Conservation (phyloP, 176 grass and related monocot genomes). For the Dactylis glomerata region DNA sequence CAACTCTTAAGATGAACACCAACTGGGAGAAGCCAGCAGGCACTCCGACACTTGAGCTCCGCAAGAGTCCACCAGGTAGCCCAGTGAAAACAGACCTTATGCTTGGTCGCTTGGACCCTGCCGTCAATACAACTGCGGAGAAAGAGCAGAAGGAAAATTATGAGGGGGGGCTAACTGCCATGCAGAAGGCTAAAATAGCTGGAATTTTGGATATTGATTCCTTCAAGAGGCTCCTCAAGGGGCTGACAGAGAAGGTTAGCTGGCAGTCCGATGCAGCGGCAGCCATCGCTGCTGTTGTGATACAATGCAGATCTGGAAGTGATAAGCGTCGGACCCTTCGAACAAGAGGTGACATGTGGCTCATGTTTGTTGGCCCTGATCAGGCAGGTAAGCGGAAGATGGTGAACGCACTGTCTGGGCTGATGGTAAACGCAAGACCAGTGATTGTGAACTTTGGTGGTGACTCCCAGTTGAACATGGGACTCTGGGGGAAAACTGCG, state of each 20-base stretch:
- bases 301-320: slow-evolving; percentile 68
- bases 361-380: slow-evolving; percentile 88
- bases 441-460: slow-evolving; percentile 58
- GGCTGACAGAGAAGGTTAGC: slow-evolving; percentile 70
- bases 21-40: slow-evolving; percentile 32
- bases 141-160: slow-evolving; percentile 41
- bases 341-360: slow-evolving; percentile 79
- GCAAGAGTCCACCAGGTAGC: slow-evolving; percentile 53
- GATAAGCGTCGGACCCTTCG: slow-evolving; percentile 51
- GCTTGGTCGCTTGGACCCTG: slow-evolving; percentile 45
- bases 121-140: slow-evolving; percentile 12
- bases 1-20: slow-evolving; percentile 49
- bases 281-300: slow-evolving; percentile 71
- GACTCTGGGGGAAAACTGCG: slow-evolving; percentile 70
- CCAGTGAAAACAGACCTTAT: slow-evolving; percentile 87
- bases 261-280: slow-evolving; percentile 93
- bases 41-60: slow-evolving; percentile 33
- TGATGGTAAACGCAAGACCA: slow-evolving; percentile 50
- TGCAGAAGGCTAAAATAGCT: slow-evolving; percentile 70
- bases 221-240: slow-evolving; percentile 85
- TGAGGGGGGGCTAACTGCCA: slow-evolving; percentile 49
- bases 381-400: slow-evolving; percentile 89
- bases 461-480: slow-evolving; percentile 13
- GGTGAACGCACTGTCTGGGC: slow-evolving; percentile 68
- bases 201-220: slow-evolving; percentile 80